Evolutionary conservation across 106 monocot species (phyloP).

Genomic region (Dioscorea dumetorum): DNA sequence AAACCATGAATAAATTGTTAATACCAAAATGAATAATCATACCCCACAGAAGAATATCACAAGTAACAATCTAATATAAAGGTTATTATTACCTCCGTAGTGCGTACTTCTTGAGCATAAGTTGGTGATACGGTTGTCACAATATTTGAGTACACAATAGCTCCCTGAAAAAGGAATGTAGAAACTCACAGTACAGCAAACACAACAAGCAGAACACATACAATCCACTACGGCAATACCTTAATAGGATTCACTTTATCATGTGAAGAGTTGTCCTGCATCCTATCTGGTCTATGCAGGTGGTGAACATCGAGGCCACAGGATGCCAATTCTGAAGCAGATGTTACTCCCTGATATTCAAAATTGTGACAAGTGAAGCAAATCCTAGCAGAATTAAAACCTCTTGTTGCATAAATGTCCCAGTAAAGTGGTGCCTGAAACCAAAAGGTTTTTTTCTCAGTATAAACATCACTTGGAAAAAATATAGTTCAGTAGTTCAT

Average conservation of each 20-base stretch:
- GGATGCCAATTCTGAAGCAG: conserved; percentile 75
- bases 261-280: conserved; percentile 77
- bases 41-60: neutral
- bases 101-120: conserved; percentile 83
- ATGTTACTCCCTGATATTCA: conserved; percentile 75
- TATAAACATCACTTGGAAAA: too few relatives aligned
- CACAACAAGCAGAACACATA: neutral
- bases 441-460: too few relatives aligned
- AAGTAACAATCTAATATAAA: neutral
- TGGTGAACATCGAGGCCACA: conserved; percentile 78
- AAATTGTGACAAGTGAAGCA: conserved; percentile 98
- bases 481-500: too few relatives aligned
- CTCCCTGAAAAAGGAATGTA: conserved; percentile 54
- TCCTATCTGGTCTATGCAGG: conserved; percentile 70
- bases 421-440: conserved; percentile 93
- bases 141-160: conserved; percentile 86
- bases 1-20: too few relatives aligned
- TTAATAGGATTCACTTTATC: conserved; percentile 79
- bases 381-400: conserved; percentile 87
- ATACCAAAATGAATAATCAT: too few relatives aligned
- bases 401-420: conserved; percentile 67
- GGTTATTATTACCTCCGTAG: conserved; percentile 56
- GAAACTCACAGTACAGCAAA: neutral
- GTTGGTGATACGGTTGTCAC: conserved; percentile 98
- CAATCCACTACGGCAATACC: conserved; percentile 22